These are phyloP conservation scores for Cadophora sp. DNA, from an alignment of 2,329 filamentous ascomycete genomes.

Conservation along the genomic window DNA sequence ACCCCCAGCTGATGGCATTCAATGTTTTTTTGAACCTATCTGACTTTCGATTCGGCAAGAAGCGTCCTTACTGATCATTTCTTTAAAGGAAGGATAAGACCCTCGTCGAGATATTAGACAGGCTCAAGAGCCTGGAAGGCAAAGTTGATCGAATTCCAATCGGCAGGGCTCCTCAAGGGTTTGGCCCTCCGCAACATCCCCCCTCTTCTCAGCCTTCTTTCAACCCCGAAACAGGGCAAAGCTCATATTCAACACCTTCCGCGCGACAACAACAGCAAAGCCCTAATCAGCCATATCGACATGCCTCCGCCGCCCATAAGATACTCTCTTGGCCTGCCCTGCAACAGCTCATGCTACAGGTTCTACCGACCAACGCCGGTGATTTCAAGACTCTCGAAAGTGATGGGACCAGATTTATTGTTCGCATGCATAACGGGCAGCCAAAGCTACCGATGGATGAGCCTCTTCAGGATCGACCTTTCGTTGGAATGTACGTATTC, in stretches of 20 bases:
- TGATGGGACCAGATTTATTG: conserved; percentile 48
- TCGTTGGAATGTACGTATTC: conserved; percentile 34
- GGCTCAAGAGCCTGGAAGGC: conserved; percentile 59
- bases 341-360: conserved; percentile 49
- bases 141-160: conserved; percentile 57
- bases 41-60: conserved; percentile 6
- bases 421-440: conserved; percentile 42
- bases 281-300: conserved; percentile 39
- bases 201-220: conserved; percentile 39
- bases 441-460: conserved; percentile 40
- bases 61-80: conserved; percentile 29
- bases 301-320: conserved; percentile 54
- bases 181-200: conserved; percentile 38
- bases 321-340: conserved; percentile 58
- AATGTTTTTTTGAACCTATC: conserved; percentile 15
- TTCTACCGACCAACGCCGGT: conserved; percentile 44
- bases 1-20: conserved; percentile 15
- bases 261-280: conserved; percentile 29
- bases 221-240: conserved; percentile 31
- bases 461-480: conserved; percentile 35
- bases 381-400: conserved; percentile 47
- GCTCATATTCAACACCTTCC: conserved; percentile 36
- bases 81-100: conserved; percentile 65
- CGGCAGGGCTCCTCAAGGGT: conserved; percentile 25
- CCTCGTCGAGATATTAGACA: conserved; percentile 64